Conservation (phyloP, 176 grass and related monocot genomes). For the Themeda triandra region DNA sequence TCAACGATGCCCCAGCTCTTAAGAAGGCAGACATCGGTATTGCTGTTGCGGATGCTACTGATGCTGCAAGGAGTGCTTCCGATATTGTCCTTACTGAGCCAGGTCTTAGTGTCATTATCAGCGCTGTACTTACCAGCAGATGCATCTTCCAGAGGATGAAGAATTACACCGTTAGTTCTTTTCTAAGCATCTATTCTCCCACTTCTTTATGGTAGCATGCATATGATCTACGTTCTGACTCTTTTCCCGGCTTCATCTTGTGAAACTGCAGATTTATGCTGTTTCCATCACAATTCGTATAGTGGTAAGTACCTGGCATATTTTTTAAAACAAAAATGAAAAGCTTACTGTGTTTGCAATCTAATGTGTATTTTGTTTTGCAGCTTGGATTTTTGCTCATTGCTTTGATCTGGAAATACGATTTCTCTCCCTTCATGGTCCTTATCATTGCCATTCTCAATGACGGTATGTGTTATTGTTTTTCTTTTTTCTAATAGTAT, state of each 20-base stretch:
- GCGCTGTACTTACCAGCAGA: slow-evolving; percentile 93
- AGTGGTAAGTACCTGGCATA: slow-evolving; percentile 55
- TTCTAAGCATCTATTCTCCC: background rate
- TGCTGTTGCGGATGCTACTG: slow-evolving; percentile 94
- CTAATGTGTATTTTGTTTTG: slow-evolving; percentile 24
- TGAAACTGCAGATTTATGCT: slow-evolving; percentile 76
- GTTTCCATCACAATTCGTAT: slow-evolving; percentile 99
- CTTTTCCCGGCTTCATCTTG: background rate
- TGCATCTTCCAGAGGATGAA: slow-evolving; percentile 99
- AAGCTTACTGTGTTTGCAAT: background rate
- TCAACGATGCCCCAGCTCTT: slow-evolving; percentile 90
- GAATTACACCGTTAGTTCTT: slow-evolving; percentile 82
- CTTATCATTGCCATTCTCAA: slow-evolving; percentile 99
- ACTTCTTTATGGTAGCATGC: background rate
- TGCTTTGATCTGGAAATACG: slow-evolving; percentile 90
- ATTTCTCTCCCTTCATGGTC: slow-evolving; percentile 98
- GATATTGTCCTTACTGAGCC: slow-evolving; percentile 96
- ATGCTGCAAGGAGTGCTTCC: slow-evolving; percentile 86
- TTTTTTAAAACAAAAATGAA: background rate
- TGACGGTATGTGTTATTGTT: slow-evolving; percentile 54
- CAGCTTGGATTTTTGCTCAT: slow-evolving; percentile 96
- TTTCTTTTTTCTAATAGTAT: background rate
- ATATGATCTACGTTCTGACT: background rate
- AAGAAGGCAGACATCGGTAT: slow-evolving; percentile 99
- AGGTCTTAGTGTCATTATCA: slow-evolving; percentile 97